phyloP scores from a whole-genome alignment of 495 filamentous ascomycete genomes.

The Trichoderma virens region DNA sequence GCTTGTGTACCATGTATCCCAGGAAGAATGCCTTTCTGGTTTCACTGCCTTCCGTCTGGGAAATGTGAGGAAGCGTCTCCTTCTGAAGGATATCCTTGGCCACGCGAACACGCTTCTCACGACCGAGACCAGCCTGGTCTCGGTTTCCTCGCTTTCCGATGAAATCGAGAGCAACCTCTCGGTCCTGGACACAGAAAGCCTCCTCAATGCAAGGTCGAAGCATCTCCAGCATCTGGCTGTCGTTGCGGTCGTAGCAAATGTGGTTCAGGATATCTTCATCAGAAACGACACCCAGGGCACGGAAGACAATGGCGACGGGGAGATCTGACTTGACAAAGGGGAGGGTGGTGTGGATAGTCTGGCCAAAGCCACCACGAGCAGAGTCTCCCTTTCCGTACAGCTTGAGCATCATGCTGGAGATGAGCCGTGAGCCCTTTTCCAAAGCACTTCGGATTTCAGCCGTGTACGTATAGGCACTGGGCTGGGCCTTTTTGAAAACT shows the following conservation, averaged over 20 bases:
- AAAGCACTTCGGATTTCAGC: conserved; percentile 95
- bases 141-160: conserved; percentile 83
- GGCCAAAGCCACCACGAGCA: conserved; percentile 68
- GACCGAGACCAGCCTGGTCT: conserved; percentile 56
- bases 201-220: conserved; percentile 95
- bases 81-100: conserved; percentile 93
- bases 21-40: conserved; percentile 97
- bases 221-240: conserved; percentile 96
- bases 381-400: conserved; percentile 76
- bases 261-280: conserved; percentile 98
- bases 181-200: conserved; percentile 89
- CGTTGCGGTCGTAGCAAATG: conserved; percentile 90
- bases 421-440: conserved; percentile 89
- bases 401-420: conserved; percentile 83
- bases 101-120: conserved; percentile 81
- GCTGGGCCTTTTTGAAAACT: conserved; percentile 92
- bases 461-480: conserved; percentile 79
- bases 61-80: conserved; percentile 93
- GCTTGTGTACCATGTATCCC: conserved; percentile 95
- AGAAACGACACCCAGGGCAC: conserved; percentile 90
- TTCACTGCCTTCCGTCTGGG: conserved; percentile 91
- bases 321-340: conserved; percentile 93
- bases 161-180: conserved; percentile 89
- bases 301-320: conserved; percentile 88
- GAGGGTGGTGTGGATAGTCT: conserved; percentile 78